Conservation (phyloP, 1,284 basidiomycete genomes). For the Rhizoctonia solani region DNA sequence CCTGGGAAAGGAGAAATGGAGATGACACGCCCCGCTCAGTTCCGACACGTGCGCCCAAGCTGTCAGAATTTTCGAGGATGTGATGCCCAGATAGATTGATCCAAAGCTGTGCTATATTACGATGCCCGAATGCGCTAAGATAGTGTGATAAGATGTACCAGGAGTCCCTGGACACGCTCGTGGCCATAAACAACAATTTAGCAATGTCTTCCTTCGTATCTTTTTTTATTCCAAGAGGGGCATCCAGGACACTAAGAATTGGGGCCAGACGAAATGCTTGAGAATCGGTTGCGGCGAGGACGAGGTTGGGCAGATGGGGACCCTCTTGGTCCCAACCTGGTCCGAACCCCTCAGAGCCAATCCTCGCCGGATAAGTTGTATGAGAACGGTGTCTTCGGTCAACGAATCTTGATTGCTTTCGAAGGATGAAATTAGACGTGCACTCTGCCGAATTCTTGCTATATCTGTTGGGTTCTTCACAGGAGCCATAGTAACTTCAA, state of each 20-base stretch:
- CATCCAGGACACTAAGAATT: neutral
- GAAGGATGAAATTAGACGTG: neutral
- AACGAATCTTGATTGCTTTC: neutral
- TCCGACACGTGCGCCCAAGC: constrained; percentile 6
- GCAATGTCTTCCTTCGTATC: neutral
- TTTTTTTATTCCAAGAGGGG: neutral
- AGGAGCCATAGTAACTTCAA: constrained; percentile 72
- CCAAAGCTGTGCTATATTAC: neutral
- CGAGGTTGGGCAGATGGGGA: neutral
- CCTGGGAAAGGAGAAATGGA: constrained; percentile 50
- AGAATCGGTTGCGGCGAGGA: constrained; percentile 9
- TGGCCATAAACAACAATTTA: neutral
- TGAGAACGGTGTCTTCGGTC: constrained; percentile 4
- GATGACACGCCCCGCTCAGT: constrained; percentile 44
- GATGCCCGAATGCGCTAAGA: neutral
- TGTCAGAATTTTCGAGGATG: neutral
- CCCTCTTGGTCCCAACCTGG: neutral
- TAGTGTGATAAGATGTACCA: neutral
- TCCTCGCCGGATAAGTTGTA: constrained; percentile 35
- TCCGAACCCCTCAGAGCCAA: neutral
- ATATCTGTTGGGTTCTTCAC: constrained; percentile 5
- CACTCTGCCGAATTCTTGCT: constrained; percentile 16
- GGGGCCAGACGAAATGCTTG: neutral
- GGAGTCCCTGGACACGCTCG: constrained; percentile 14
- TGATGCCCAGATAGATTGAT: neutral